These are phyloP conservation scores for Capniomyces stellatus DNA, from an alignment of 371 early-diverging fungal genomes.

Conservation along the genomic window DNA sequence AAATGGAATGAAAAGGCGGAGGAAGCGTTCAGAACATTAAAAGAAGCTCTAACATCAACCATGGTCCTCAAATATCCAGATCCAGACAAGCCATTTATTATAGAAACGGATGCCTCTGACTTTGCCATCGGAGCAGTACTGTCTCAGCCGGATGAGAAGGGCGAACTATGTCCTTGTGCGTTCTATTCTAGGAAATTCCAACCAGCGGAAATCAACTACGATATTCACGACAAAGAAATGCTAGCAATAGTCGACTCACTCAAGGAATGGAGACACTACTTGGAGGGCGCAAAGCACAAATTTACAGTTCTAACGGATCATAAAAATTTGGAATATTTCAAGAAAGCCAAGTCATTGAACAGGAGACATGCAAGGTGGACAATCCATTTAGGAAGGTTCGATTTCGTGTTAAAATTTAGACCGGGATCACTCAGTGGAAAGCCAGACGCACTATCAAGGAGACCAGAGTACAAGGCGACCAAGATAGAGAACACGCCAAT, in stretches of 20 bases:
- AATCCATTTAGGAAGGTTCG: neutral
- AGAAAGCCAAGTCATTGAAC: neutral
- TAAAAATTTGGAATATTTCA: constrained; percentile 1
- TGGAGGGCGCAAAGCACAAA: neutral
- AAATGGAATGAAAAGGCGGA: neutral
- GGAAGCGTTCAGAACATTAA: constrained; percentile 1
- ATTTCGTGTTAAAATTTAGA: constrained; percentile 4
- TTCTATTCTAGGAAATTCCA: constrained; percentile 1
- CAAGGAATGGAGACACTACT: neutral
- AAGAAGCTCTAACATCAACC: neutral
- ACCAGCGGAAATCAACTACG: constrained; percentile 1
- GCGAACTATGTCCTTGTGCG: neutral
- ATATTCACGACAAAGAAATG: constrained; percentile 3
- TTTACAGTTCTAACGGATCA: constrained; percentile 1
- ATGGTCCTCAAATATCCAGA: neutral
- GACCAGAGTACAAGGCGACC: neutral
- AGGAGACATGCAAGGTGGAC: neutral
- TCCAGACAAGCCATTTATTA: neutral
- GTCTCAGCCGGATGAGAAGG: constrained; percentile 1
- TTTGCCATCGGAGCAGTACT: constrained; percentile 5
- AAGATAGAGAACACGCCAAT: too few species aligned
- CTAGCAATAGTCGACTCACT: neutral
- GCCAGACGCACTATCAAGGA: constrained; percentile 7
- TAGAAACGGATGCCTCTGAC: constrained; percentile 7
- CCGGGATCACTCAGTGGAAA: constrained; percentile 1